Evolutionary conservation across 768 basidiomycete species (phyloP).

Genomic region (Serpula lacrymans): DNA sequence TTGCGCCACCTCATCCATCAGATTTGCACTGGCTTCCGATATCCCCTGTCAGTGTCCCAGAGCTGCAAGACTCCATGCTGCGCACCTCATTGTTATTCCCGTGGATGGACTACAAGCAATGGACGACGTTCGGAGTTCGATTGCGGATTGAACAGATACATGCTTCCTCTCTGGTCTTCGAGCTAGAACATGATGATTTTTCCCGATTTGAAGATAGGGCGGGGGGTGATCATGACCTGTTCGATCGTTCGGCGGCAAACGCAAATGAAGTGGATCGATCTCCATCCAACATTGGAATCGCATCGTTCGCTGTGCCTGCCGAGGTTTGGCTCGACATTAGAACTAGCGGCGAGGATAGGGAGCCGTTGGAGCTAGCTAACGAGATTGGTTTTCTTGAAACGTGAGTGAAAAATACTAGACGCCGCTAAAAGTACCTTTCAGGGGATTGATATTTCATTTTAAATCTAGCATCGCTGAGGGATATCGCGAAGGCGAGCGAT

Average conservation of each 20-base stretch:
- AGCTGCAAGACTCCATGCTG: slow-evolving; percentile 3
- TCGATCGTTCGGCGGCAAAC: neutral
- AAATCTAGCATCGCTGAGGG: too few relatives aligned
- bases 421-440: too few relatives aligned
- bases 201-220: slow-evolving; percentile 14
- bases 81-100: slow-evolving; percentile 21
- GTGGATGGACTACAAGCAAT: slow-evolving; percentile 13
- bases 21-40: slow-evolving; percentile 1
- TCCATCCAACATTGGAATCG: slow-evolving; percentile 9
- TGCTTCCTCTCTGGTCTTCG: slow-evolving; percentile 18
- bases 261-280: slow-evolving; percentile 4
- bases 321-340: slow-evolving; percentile 25
- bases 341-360: slow-evolving; percentile 10
- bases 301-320: slow-evolving; percentile 13
- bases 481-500: too few relatives aligned
- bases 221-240: slow-evolving; percentile 3
- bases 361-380: slow-evolving; percentile 13
- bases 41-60: neutral
- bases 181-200: slow-evolving; percentile 18
- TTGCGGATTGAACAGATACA: slow-evolving; percentile 12
- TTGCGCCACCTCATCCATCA: slow-evolving; percentile 8
- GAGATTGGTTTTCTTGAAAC: slow-evolving; percentile 22
- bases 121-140: slow-evolving; percentile 22
- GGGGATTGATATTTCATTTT: too few relatives aligned
- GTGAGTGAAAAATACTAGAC: slow-evolving; percentile 13